Conservation (phyloP, 2,329 filamentous ascomycete genomes). For the Cladosporium sp. region DNA sequence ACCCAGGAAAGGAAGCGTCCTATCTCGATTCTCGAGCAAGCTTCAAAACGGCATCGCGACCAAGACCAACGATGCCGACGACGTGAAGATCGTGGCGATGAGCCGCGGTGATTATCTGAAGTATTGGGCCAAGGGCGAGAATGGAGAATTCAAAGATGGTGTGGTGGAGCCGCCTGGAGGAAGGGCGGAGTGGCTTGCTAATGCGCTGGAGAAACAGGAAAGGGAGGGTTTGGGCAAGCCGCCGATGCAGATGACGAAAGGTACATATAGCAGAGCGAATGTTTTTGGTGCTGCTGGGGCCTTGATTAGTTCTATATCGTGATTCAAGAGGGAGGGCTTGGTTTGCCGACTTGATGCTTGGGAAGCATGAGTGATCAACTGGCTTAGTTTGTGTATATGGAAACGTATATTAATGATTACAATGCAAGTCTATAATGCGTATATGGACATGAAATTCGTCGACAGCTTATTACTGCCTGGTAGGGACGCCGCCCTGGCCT, state of each 20-base stretch:
- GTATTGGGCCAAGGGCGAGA: conserved; percentile 29
- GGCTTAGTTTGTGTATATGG: background rate
- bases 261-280: background rate
- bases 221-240: background rate
- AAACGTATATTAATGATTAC: conserved; percentile 15
- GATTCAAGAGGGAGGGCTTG: too few relatives aligned
- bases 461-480: background rate
- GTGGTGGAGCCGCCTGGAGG: conserved; percentile 27
- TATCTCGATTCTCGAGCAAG: background rate
- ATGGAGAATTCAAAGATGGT: conserved; percentile 24
- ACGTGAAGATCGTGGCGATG: conserved; percentile 28
- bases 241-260: background rate
- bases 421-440: conserved; percentile 1
- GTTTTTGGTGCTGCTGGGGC: background rate
- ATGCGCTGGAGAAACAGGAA: conserved; percentile 20
- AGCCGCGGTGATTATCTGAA: conserved; percentile 28
- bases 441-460: background rate
- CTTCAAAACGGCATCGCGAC: background rate
- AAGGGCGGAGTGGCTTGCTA: conserved; percentile 26
- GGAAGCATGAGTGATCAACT: too few relatives aligned
- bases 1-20: conserved; percentile 10
- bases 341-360: too few relatives aligned
- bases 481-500: conserved; percentile 1
- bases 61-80: conserved; percentile 22
- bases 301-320: too few relatives aligned